A percentile compares a stretch with the other conserved stretches of the same genome.
Evolutionary conservation across 805 yeast species (phyloP).

Genomic region (Metschnikowia sp.): DNA sequence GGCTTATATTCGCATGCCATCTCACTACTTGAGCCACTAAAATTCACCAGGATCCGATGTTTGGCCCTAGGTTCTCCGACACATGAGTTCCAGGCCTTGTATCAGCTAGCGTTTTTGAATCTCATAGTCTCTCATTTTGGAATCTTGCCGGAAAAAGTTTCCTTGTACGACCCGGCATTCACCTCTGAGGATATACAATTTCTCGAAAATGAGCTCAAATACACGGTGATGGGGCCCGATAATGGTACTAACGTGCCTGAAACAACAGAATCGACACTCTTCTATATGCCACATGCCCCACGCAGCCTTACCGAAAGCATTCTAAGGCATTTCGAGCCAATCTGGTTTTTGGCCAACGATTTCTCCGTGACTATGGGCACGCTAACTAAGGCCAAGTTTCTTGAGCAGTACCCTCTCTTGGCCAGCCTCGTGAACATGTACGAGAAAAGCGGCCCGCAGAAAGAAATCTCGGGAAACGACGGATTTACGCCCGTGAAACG

Average conservation of each 20-base stretch:
- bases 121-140: constrained; percentile 30
- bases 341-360: constrained; percentile 49
- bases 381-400: constrained; percentile 40
- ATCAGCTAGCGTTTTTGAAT: constrained; percentile 60
- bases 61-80: constrained; percentile 70
- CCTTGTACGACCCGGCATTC: constrained; percentile 67
- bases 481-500: constrained; percentile 22
- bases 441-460: constrained; percentile 1
- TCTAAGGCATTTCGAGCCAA: constrained; percentile 31
- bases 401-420: constrained; percentile 41
- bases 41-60: constrained; percentile 48
- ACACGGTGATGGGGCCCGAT: constrained; percentile 14
- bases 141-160: constrained; percentile 22
- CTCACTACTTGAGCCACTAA: neutral
- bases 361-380: constrained; percentile 53
- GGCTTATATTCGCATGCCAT: neutral
- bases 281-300: constrained; percentile 77
- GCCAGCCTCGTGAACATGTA: constrained; percentile 35
- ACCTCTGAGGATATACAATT: constrained; percentile 39
- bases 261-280: constrained; percentile 32
- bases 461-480: too few relatives aligned
- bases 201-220: constrained; percentile 16
- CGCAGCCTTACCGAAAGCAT: constrained; percentile 46
- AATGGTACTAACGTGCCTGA: neutral
- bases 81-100: constrained; percentile 55